These are phyloP conservation scores for Paramyrothecium sp. DNA, from an alignment of 2,329 filamentous ascomycete species.

Conservation along the genomic window DNA sequence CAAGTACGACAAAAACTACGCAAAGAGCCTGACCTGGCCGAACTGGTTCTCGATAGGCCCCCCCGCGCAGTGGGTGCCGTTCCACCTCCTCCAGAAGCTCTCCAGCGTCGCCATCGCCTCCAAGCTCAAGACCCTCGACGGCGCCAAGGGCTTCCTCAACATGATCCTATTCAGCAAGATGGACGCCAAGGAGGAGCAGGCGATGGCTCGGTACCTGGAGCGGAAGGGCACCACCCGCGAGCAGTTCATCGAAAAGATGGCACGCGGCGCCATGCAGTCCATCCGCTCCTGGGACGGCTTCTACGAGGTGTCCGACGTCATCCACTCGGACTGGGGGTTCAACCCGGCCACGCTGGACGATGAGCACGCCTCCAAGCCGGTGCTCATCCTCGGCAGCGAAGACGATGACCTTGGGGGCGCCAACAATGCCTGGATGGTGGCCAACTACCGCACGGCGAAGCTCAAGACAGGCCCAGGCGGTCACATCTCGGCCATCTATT, in stretches of 20 bases:
- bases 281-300: slow-evolving; percentile 19
- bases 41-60: slow-evolving; percentile 15
- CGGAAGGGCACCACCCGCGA: slow-evolving; percentile 6
- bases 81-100: slow-evolving; percentile 11
- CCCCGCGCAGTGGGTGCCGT: slow-evolving; percentile 9
- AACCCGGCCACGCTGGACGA: slow-evolving; percentile 11
- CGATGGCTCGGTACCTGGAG: slow-evolving; percentile 5
- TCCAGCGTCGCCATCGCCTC: slow-evolving; percentile 7
- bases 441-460: slow-evolving; percentile 12
- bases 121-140: slow-evolving; percentile 10
- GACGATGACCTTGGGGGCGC: slow-evolving; percentile 14
- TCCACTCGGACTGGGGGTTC: slow-evolving; percentile 21
- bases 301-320: slow-evolving; percentile 18
- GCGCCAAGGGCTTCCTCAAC: slow-evolving; percentile 12
- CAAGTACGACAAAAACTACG: slow-evolving; percentile 12
- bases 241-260: slow-evolving; percentile 9
- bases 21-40: slow-evolving; percentile 13
- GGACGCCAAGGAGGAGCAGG: slow-evolving; percentile 9
- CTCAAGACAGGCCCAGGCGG: slow-evolving; percentile 14
- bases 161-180: slow-evolving; percentile 10
- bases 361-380: slow-evolving; percentile 11
- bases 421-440: slow-evolving; percentile 15
- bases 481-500: slow-evolving; percentile 15
- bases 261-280: slow-evolving; percentile 7
- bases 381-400: slow-evolving; percentile 13